A percentile compares a stretch with the other conserved stretches of the same genome.
phyloP scores from a whole-genome alignment of 2,329 filamentous ascomycete species.

The Epichloe elymi region DNA sequence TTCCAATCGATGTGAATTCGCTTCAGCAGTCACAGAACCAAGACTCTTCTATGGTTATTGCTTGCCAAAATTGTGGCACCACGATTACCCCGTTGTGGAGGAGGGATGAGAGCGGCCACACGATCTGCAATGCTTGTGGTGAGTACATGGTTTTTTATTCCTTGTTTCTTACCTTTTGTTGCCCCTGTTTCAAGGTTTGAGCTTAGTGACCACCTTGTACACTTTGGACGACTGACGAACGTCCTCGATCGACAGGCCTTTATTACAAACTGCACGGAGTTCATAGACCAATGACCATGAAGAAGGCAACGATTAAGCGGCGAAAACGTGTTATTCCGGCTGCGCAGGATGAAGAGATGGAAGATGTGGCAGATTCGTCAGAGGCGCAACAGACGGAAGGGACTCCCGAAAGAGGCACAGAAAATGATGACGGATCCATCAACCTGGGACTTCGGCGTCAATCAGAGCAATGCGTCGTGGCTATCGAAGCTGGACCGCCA shows the following conservation, averaged over 20 bases:
- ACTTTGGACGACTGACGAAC: neutral
- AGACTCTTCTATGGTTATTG: slow-evolving; percentile 47
- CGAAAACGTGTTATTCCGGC: slow-evolving; percentile 89
- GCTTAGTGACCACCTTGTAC: neutral
- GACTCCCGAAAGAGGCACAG: slow-evolving; percentile 37
- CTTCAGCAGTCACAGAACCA: slow-evolving; percentile 18
- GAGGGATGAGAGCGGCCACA: slow-evolving; percentile 85
- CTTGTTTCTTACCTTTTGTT: too few relatives aligned
- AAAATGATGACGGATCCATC: slow-evolving; percentile 52
- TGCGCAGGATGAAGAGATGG: slow-evolving; percentile 35
- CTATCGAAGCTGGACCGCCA: slow-evolving; percentile 31
- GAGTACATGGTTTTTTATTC: slow-evolving; percentile 23
- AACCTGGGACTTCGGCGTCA: slow-evolving; percentile 45
- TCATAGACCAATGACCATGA: slow-evolving; percentile 94
- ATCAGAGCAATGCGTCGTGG: slow-evolving; percentile 26
- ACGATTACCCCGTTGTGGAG: slow-evolving; percentile 95
- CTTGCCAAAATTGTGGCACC: slow-evolving; percentile 93
- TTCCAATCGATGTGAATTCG: slow-evolving; percentile 23
- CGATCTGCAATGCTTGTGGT: slow-evolving; percentile 98
- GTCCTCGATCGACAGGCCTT: slow-evolving; percentile 44
- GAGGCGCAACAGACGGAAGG: slow-evolving; percentile 23
- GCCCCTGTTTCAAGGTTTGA: neutral
- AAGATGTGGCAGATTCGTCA: slow-evolving; percentile 35
- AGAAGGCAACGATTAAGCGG: slow-evolving; percentile 92
- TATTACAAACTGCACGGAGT: slow-evolving; percentile 95